Evolutionary conservation across 2,329 filamentous ascomycete genomes (phyloP).

Genomic region (Lizonia empirigonia): DNA sequence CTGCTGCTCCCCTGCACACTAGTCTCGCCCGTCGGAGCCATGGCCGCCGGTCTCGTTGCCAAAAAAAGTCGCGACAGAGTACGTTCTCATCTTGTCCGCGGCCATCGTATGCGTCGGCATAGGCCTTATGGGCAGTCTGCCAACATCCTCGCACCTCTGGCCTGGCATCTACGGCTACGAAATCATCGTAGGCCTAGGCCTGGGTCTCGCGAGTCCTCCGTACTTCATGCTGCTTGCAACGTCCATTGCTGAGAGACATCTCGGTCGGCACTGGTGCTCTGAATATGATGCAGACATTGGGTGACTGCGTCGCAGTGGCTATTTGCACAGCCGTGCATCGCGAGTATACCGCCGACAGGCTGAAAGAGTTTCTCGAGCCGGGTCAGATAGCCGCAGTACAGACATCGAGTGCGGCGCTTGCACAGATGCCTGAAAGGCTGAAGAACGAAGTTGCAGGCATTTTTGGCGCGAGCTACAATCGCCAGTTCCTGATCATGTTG

Average conservation of each 20-base stretch:
- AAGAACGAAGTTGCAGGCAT: slow-evolving; percentile 27
- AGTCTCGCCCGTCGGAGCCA: slow-evolving; percentile 36
- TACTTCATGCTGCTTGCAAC: slow-evolving; percentile 37
- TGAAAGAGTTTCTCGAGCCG: slow-evolving; percentile 28
- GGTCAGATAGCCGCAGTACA: slow-evolving; percentile 30
- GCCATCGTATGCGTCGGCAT: slow-evolving; percentile 31
- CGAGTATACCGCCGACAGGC: slow-evolving; percentile 18
- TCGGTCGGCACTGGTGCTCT: slow-evolving; percentile 38
- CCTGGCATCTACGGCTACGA: slow-evolving; percentile 36
- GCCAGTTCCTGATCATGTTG: slow-evolving; percentile 39
- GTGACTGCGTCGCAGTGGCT: slow-evolving; percentile 40
- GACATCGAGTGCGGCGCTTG: slow-evolving; percentile 23
- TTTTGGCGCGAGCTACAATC: slow-evolving; percentile 41
- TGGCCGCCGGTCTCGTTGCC: slow-evolving; percentile 28
- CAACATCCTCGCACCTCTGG: slow-evolving; percentile 24
- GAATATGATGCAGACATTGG: slow-evolving; percentile 42
- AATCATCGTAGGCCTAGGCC: slow-evolving; percentile 35
- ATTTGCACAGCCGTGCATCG: slow-evolving; percentile 41
- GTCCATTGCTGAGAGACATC: slow-evolving; percentile 29
- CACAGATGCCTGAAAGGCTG: slow-evolving; percentile 22
- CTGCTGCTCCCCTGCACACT: slow-evolving; percentile 37
- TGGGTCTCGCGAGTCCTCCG: slow-evolving; percentile 35
- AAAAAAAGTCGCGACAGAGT: slow-evolving; percentile 31
- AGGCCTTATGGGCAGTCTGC: slow-evolving; percentile 37
- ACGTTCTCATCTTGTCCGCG: slow-evolving; percentile 27